Percentiles rank a stretch among this genome's conserved stretches.
These are phyloP conservation scores for Cucurbita ficifolia DNA, from an alignment of 306 rosid species.

Conservation along the genomic window DNA sequence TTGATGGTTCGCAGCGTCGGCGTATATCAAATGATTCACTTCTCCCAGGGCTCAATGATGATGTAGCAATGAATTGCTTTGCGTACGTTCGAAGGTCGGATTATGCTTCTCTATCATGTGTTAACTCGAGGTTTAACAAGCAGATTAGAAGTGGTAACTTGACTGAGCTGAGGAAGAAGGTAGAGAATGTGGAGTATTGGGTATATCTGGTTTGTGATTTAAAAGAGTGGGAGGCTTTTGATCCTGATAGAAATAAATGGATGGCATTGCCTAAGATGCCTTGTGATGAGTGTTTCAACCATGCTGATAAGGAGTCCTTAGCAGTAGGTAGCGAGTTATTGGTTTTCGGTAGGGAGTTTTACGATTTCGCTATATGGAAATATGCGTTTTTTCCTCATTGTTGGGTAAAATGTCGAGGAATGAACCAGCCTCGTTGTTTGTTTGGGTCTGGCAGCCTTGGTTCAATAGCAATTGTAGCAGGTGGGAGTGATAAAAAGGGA, in stretches of 20 bases:
- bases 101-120: slow-evolving; percentile 44
- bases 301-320: slow-evolving; percentile 88
- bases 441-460: slow-evolving; percentile 81
- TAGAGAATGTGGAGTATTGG: slow-evolving; percentile 61
- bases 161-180: slow-evolving; percentile 49
- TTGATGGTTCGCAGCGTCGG: slow-evolving; percentile 36
- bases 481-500: slow-evolving; percentile 71
- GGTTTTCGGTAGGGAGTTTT: slow-evolving; percentile 74
- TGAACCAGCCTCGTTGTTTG: slow-evolving; percentile 85
- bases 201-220: slow-evolving; percentile 82
- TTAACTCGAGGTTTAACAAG: slow-evolving; percentile 45
- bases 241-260: slow-evolving; percentile 52
- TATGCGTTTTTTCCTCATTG: slow-evolving; percentile 36
- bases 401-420: slow-evolving; percentile 66
- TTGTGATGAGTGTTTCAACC: slow-evolving; percentile 85
- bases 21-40: slow-evolving; percentile 55
- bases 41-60: slow-evolving; percentile 73
- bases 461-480: slow-evolving; percentile 72
- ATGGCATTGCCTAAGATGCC: slow-evolving; percentile 75
- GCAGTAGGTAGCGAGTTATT: slow-evolving; percentile 69
- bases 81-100: slow-evolving; percentile 60
- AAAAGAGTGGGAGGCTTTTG: slow-evolving; percentile 71
- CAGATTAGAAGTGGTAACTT: slow-evolving; percentile 55
- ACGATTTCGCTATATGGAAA: slow-evolving; percentile 88
- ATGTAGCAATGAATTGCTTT: slow-evolving; percentile 66